phyloP scores from a whole-genome alignment of 164 flowering plant genomes.

The Annona squamosa region DNA sequence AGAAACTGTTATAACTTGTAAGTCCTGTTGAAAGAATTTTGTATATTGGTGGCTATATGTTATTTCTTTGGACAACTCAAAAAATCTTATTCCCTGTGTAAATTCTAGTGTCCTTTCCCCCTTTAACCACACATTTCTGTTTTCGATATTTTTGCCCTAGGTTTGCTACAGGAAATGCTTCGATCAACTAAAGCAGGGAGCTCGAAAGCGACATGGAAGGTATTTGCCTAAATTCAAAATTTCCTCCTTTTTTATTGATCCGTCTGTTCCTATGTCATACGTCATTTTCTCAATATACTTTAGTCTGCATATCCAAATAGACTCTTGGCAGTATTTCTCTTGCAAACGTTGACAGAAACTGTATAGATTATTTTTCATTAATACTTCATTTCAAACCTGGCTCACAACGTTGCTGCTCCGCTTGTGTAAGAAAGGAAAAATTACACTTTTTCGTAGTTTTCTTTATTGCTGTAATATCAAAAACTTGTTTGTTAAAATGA shows the following conservation, averaged over 20 bases:
- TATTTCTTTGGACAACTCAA: too few relatives aligned
- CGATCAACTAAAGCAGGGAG: constrained; percentile 70
- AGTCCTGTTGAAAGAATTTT: neutral
- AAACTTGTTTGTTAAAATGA: too few relatives aligned
- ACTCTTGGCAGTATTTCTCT: too few relatives aligned
- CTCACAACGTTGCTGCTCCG: too few relatives aligned
- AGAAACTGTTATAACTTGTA: neutral
- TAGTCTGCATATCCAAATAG: neutral
- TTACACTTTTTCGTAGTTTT: too few relatives aligned
- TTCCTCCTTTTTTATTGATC: neutral
- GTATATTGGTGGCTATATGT: neutral
- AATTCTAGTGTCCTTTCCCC: neutral
- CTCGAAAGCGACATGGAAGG: constrained; percentile 90
- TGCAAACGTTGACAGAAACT: too few relatives aligned
- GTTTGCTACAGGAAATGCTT: constrained; percentile 88
- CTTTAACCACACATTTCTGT: neutral
- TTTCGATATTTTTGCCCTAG: constrained; percentile 22
- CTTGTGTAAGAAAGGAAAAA: too few relatives aligned
- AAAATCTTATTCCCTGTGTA: neutral
- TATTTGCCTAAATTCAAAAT: constrained; percentile 15
- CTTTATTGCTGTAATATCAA: too few relatives aligned
- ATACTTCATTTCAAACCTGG: too few relatives aligned
- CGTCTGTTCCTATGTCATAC: neutral
- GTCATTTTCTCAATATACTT: neutral
- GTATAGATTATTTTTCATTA: too few relatives aligned